These are phyloP conservation scores for Escallonia herrerae DNA, from an alignment of 129 eudicot species.

Conservation along the genomic window DNA sequence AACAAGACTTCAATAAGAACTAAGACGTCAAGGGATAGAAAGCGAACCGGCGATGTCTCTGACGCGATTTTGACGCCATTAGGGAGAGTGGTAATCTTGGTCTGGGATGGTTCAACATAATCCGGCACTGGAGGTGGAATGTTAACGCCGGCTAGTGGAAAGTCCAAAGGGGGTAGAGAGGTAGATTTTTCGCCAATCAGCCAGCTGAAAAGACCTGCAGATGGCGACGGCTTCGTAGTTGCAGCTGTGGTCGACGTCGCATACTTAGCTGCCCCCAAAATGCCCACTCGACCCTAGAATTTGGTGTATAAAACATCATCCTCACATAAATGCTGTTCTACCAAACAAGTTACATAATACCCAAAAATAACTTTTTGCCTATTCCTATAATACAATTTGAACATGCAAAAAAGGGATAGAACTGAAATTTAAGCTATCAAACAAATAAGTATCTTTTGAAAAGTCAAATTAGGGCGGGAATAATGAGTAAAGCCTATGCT, in stretches of 20 bases:
- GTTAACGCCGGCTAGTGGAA: conserved; percentile 23
- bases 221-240: conserved; percentile 7
- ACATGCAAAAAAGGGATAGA: too few relatives aligned
- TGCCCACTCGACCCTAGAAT: conserved; percentile 17
- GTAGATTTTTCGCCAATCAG: conserved; percentile 13
- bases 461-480: too few relatives aligned
- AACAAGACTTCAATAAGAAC: not conserved
- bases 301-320: not conserved
- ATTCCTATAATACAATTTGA: too few relatives aligned
- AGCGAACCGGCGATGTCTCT: conserved; percentile 21
- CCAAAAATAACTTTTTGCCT: too few relatives aligned
- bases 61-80: conserved; percentile 36
- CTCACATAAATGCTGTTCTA: too few relatives aligned
- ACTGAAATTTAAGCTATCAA: too few relatives aligned
- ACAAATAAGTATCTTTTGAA: too few relatives aligned
- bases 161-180: conserved; percentile 19
- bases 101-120: conserved; percentile 24
- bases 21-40: not conserved
- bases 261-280: conserved; percentile 7
- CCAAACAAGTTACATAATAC: too few relatives aligned
- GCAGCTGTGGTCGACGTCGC: conserved; percentile 22
- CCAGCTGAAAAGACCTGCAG: conserved; percentile 25
- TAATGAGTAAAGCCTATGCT: too few relatives aligned
- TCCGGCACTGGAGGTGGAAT: conserved; percentile 27
- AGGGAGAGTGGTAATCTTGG: conserved; percentile 28